A percentile compares a stretch with the other conserved stretches of the same genome.
Conservation (phyloP, 2,329 filamentous ascomycete species). For the Talaromyces piceae region DNA sequence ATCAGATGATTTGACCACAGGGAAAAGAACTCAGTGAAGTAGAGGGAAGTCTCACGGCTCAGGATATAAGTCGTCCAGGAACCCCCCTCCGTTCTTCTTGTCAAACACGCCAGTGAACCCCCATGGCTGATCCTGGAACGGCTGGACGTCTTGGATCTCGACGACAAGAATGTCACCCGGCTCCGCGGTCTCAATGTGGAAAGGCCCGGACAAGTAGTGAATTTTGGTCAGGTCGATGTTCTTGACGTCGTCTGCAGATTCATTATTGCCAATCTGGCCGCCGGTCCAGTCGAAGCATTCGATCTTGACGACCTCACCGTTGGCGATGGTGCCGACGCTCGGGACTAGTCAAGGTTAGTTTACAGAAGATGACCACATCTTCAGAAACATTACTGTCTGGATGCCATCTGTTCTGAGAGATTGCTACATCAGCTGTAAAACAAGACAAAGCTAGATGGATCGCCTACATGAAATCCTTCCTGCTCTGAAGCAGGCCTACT, state of each 20-base stretch:
- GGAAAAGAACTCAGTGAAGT: too few relatives aligned
- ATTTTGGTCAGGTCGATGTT: constrained; percentile 77
- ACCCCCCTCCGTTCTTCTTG: constrained; percentile 76
- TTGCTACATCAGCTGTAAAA: constrained; percentile 8
- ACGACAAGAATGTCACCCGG: constrained; percentile 80
- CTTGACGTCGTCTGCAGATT: constrained; percentile 79
- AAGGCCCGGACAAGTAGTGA: constrained; percentile 84
- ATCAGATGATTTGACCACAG: neutral
- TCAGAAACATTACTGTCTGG: neutral
- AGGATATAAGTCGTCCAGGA: constrained; percentile 80
- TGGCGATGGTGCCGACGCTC: constrained; percentile 62
- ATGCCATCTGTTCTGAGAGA: too few relatives aligned
- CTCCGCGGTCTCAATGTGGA: constrained; percentile 75
- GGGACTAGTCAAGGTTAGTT: constrained; percentile 58
- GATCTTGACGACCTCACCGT: constrained; percentile 85
- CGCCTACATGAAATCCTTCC: constrained; percentile 57
- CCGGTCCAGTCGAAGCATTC: constrained; percentile 76
- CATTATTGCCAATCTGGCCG: constrained; percentile 82
- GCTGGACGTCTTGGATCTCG: constrained; percentile 90
- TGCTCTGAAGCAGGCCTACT: constrained; percentile 66
- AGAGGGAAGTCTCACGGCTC: constrained; percentile 51
- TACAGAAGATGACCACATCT: neutral
- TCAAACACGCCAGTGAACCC: constrained; percentile 82
- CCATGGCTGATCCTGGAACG: constrained; percentile 78
- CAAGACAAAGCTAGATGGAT: neutral